Conservation (phyloP, 1,139 yeast genomes). For the Zygosaccharomyces sapae region DNA sequence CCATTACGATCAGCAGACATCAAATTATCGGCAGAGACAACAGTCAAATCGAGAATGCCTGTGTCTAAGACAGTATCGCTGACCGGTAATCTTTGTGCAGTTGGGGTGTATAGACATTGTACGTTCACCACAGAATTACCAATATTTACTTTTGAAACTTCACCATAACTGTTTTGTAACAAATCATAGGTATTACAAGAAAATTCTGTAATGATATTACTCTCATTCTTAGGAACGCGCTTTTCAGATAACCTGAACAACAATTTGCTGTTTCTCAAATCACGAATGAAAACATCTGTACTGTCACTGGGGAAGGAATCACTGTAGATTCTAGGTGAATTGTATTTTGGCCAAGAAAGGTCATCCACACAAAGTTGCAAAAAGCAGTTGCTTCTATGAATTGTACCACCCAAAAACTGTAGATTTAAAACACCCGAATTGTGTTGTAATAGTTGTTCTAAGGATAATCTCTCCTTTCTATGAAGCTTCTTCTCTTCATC, state of each 20-base stretch:
- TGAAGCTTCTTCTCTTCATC: slow-evolving; percentile 36
- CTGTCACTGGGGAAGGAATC: slow-evolving; percentile 38
- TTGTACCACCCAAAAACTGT: slow-evolving; percentile 47
- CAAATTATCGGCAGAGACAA: slow-evolving; percentile 52
- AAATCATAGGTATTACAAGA: slow-evolving; percentile 50
- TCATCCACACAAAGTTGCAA: slow-evolving; percentile 66
- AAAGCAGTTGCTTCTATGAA: slow-evolving; percentile 46
- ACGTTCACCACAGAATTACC: slow-evolving; percentile 44
- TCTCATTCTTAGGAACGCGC: slow-evolving; percentile 44
- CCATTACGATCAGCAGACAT: slow-evolving; percentile 65
- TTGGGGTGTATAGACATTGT: slow-evolving; percentile 58
- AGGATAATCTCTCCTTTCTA: slow-evolving; percentile 46
- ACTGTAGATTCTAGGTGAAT: slow-evolving; percentile 42
- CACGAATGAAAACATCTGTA: slow-evolving; percentile 63
- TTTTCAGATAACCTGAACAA: slow-evolving; percentile 54
- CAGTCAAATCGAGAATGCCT: slow-evolving; percentile 54
- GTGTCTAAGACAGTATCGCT: slow-evolving; percentile 64
- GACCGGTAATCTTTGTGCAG: slow-evolving; percentile 50
- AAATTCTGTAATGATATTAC: slow-evolving; percentile 50
- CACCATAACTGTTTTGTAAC: slow-evolving; percentile 45
- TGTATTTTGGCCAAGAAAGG: slow-evolving; percentile 54
- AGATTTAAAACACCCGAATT: slow-evolving; percentile 62
- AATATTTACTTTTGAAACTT: slow-evolving; percentile 46
- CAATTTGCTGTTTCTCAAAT: slow-evolving; percentile 56
- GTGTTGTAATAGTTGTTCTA: slow-evolving; percentile 50